Conservation (phyloP, 1,284 basidiomycete genomes). For the Bjerkandera adusta region DNA sequence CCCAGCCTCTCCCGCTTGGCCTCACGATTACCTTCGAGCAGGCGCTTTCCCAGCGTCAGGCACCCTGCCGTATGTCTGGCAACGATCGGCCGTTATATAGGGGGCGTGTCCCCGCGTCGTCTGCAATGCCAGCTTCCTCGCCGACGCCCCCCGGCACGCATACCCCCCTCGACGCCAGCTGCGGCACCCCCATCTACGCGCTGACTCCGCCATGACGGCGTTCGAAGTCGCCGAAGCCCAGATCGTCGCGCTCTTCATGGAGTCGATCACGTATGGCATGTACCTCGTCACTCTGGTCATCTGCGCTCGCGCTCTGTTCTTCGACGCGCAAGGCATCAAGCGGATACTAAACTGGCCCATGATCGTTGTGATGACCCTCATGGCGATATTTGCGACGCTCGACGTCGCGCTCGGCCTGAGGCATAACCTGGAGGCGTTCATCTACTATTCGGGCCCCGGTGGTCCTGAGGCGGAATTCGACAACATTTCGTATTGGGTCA, state of each 20-base stretch:
- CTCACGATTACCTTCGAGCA: no score
- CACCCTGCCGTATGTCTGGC: background rate
- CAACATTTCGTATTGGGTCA: conserved; percentile 18
- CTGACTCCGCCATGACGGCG: conserved; percentile 3
- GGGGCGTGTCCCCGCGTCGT: background rate
- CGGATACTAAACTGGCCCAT: conserved; percentile 33
- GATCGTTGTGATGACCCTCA: conserved; percentile 33
- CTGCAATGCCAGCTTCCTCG: background rate
- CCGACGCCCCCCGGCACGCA: background rate
- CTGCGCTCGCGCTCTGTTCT: conserved; percentile 34
- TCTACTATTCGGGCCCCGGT: conserved; percentile 27
- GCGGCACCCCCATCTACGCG: background rate
- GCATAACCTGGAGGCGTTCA: conserved; percentile 38
- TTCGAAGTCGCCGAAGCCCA: conserved; percentile 31
- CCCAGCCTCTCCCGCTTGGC: no score
- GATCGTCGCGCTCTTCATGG: conserved; percentile 23
- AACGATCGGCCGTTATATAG: no score
- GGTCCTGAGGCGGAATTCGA: conserved; percentile 27
- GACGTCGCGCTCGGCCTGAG: conserved; percentile 39
- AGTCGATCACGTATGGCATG: conserved; percentile 27
- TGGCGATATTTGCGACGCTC: conserved; percentile 34
- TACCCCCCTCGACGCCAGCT: background rate
- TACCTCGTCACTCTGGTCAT: conserved; percentile 36
- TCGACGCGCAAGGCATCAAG: conserved; percentile 30
- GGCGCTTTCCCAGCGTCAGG: background rate